phyloP scores from a whole-genome alignment of 2,329 filamentous ascomycete species.

The Penicillium freii region DNA sequence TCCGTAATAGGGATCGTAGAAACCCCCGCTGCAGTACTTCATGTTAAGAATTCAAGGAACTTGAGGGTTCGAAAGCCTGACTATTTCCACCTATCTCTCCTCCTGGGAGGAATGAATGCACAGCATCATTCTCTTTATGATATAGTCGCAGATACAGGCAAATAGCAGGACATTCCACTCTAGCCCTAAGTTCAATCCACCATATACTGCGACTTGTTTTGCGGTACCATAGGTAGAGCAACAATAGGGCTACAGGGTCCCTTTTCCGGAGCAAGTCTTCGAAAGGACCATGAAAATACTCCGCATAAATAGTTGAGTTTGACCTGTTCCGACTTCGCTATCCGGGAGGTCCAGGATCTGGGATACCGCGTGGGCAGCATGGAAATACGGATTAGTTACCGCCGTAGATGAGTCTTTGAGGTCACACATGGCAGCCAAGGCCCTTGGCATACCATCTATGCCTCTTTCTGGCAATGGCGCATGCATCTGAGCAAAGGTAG shows the following conservation, averaged over 20 bases:
- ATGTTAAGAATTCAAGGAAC: too few relatives aligned
- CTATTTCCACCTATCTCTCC: too few relatives aligned
- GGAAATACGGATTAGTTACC: not conserved
- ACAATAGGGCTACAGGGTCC: constrained; percentile 42
- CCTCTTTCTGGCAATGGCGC: not conserved
- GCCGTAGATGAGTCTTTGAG: not conserved
- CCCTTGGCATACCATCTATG: not conserved
- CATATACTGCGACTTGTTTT: constrained; percentile 44
- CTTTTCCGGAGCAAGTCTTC: constrained; percentile 11
- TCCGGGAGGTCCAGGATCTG: not conserved
- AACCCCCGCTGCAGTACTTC: too few relatives aligned
- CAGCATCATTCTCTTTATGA: not conserved
- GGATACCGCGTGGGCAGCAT: not conserved
- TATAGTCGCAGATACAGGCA: constrained; percentile 34
- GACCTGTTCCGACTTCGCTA: not conserved
- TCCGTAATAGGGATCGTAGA: too few relatives aligned
- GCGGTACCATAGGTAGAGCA: constrained; percentile 47
- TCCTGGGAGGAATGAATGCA: not conserved
- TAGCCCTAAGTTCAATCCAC: constrained; percentile 46
- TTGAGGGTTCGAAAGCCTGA: too few relatives aligned
- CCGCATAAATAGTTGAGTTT: not conserved
- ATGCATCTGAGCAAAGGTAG: too few relatives aligned
- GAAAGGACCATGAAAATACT: not conserved
- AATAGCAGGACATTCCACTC: constrained; percentile 47
- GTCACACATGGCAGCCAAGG: not conserved